phyloP scores from a whole-genome alignment of 129 eudicot genomes.

The Ambrosia artemisiifolia region DNA sequence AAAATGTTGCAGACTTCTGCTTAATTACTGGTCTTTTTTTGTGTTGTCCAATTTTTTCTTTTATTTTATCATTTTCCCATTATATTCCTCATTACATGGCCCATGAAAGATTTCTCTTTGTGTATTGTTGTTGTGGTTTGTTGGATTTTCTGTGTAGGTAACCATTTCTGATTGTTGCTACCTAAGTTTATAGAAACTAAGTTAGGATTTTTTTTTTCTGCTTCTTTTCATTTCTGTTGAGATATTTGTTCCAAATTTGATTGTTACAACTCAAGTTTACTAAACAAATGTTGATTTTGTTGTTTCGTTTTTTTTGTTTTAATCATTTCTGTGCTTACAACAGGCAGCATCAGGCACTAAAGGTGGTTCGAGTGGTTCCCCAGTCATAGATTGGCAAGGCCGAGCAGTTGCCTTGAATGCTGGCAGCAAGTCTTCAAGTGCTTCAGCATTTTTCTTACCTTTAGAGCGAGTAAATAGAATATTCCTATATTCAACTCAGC shows the following conservation, averaged over 20 bases:
- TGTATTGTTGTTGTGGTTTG: neutral
- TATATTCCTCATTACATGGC: neutral
- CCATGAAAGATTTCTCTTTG: neutral
- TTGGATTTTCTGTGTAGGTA: neutral
- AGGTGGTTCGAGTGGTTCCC: constrained; percentile 99
- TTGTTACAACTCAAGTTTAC: constrained; percentile 11
- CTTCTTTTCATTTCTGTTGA: neutral
- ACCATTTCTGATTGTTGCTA: constrained; percentile 4
- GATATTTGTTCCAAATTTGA: neutral
- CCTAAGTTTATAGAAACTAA: constrained; percentile 8
- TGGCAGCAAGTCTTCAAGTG: constrained; percentile 95
- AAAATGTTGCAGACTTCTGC: neutral
- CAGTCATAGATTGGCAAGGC: constrained; percentile 95
- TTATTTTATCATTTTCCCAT: neutral
- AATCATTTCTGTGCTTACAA: constrained; percentile 4
- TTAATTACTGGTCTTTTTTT: neutral
- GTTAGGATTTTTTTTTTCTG: neutral
- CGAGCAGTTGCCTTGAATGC: constrained; percentile 98
- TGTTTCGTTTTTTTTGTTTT: neutral
- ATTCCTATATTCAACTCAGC: constrained; percentile 1
- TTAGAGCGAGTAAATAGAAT: constrained; percentile 64
- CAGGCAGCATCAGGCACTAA: constrained; percentile 99
- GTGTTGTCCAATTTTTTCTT: neutral
- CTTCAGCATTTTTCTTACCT: constrained; percentile 95
- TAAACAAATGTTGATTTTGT: neutral